Evolutionary conservation across 148 eudicot species (phyloP).

Genomic region (Fagopyrum esculentum): DNA sequence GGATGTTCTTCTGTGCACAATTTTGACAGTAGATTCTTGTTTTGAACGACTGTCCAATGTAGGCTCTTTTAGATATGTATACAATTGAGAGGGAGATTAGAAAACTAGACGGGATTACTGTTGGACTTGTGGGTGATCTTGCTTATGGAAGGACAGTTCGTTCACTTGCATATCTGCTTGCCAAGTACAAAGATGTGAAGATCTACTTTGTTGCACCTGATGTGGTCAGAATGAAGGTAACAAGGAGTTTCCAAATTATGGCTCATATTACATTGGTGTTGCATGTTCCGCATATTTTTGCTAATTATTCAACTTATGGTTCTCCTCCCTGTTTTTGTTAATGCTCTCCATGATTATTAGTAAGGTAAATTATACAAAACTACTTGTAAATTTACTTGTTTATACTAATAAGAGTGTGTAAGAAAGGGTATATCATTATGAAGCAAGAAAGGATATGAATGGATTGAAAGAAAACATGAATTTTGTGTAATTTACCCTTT

Average conservation of each 20-base stretch:
- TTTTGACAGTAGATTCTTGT: neutral
- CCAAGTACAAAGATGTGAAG: conserved; percentile 78
- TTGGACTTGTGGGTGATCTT: conserved; percentile 98
- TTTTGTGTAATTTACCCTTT: no score
- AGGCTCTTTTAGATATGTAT: conserved; percentile 94
- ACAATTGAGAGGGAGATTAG: conserved; percentile 93
- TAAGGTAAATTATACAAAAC: no score
- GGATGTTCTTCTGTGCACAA: neutral
- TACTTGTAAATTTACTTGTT: no score
- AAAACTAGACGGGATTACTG: conserved; percentile 79
- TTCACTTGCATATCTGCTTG: conserved; percentile 85
- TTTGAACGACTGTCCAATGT: neutral
- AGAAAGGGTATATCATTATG: no score
- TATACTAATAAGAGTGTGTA: no score
- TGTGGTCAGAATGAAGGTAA: conserved; percentile 91
- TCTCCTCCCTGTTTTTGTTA: neutral
- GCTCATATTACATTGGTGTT: neutral
- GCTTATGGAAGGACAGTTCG: conserved; percentile 95
- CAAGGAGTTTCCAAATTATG: neutral
- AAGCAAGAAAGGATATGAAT: no score
- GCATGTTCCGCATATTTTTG: neutral
- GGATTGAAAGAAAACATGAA: no score
- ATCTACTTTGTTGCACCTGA: conserved; percentile 88
- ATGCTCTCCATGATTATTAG: neutral
- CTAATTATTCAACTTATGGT: neutral